A percentile compares a stretch with the other conserved stretches of the same genome.
These are phyloP conservation scores for Agrocybe chaxingu DNA, from an alignment of 768 basidiomycete genomes.

Conservation along the genomic window DNA sequence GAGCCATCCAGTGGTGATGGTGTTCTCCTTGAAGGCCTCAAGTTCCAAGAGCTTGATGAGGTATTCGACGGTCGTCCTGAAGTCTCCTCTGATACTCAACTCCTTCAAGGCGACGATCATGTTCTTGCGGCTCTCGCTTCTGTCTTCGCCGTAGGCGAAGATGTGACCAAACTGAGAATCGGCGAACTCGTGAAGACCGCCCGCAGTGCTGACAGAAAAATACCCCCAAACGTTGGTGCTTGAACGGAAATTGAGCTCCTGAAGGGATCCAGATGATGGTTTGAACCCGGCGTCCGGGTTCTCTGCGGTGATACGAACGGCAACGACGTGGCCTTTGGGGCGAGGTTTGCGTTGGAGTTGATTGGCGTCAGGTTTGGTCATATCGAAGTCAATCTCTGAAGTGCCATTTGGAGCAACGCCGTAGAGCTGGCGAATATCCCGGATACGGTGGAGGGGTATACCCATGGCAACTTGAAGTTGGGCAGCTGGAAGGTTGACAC, in stretches of 20 bases:
- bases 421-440: conserved; percentile 93
- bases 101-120: conserved; percentile 99
- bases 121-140: conserved; percentile 93
- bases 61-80: conserved; percentile 98
- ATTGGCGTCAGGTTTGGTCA: conserved; percentile 83
- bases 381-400: conserved; percentile 96
- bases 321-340: conserved; percentile 98
- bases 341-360: conserved; percentile 90
- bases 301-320: conserved; percentile 98
- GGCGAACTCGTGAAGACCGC: conserved; percentile 97
- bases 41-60: conserved; percentile 96
- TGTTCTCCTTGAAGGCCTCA: conserved; percentile 95
- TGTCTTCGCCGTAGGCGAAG: conserved; percentile 97
- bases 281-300: conserved; percentile 99
- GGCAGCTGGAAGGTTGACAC: conserved; percentile 95
- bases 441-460: conserved; percentile 90
- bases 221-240: conserved; percentile 99
- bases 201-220: conserved; percentile 94
- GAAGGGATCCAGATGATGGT: conserved; percentile 93
- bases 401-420: conserved; percentile 87
- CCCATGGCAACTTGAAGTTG: conserved; percentile 99
- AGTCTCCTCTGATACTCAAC: conserved; percentile 97
- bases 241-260: conserved; percentile 99
- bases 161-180: conserved; percentile 99
- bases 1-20: conserved; percentile 97